Evolutionary conservation across 2,329 filamentous ascomycete genomes (phyloP), one percentile per base, ranked within the genome.

Genomic region (Hysterium pulicare): DNA sequence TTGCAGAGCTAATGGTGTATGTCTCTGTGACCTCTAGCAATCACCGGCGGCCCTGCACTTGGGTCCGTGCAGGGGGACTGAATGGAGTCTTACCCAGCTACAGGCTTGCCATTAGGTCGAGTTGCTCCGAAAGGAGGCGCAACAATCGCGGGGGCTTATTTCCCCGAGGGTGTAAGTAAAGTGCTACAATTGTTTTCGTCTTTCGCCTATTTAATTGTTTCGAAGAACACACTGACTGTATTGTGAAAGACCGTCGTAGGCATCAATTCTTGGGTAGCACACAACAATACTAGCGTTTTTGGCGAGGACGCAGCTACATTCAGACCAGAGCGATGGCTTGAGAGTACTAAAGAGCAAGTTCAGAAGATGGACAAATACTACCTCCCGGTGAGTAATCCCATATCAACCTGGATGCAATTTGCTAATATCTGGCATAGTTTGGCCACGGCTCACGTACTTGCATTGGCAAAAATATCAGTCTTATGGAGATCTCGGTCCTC

Each of bases 291-390:
- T 1, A 46, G 56, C 1, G 56, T 75, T n/a, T 77, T 69, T 40
- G 62, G 64, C 0, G 32, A 42, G 0, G 63, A 72, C 42, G 61
- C 67, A 0, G 56, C 66, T 2, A 47, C 57, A 1, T 76, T 67
- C 46, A 46, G 57, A 11, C 73, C 73, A 0, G 70, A 74, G 45
- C 56, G 73, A 7, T 76, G 73, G 73, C 45, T 72, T 5, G 58
- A 65, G 1, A 11, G n/a, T 23, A 20, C 24, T 16, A 53, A 39
- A 20, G 19, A 36, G 6, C 38, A 53, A 48, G n/a, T n/a, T n/a
- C 59, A 56, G 41, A 37, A 48, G n/a, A 68, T 68, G 64, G 65
- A 68, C 4, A 73, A 73, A 56, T 72, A 74, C 45, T 19, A 35
- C 22, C 11, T 35, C 15, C 33, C 33, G 8, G 33, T 35, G 22